A percentile compares a stretch with the other conserved stretches of the same genome.
These are phyloP conservation scores for Myochromella boudieri DNA, from an alignment of 768 basidiomycete species.

Conservation along the genomic window DNA sequence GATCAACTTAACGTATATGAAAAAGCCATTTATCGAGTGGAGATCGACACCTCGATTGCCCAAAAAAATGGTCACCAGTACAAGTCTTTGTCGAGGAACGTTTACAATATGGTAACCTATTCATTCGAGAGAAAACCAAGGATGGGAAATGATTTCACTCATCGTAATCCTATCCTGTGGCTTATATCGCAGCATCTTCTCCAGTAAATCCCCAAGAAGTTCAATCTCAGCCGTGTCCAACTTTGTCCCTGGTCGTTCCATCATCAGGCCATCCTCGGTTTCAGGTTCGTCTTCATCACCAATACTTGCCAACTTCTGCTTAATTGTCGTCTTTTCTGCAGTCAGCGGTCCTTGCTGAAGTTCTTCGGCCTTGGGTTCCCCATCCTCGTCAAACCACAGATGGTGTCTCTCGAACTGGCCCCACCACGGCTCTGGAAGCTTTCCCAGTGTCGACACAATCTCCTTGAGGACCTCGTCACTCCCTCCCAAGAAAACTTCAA, in stretches of 20 bases:
- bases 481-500: slow-evolving; percentile 34
- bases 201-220: slow-evolving; percentile 36
- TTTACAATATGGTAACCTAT: too few relatives aligned
- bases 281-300: slow-evolving; percentile 26
- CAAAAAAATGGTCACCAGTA: too few relatives aligned
- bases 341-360: slow-evolving; percentile 24
- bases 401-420: slow-evolving; percentile 24
- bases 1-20: too few relatives aligned
- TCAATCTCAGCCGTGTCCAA: slow-evolving; percentile 30
- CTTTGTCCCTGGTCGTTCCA: slow-evolving; percentile 27
- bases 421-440: slow-evolving; percentile 44
- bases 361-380: slow-evolving; percentile 27
- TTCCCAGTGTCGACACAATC: slow-evolving; percentile 36
- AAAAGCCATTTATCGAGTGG: too few relatives aligned
- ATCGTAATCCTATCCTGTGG: slow-evolving; percentile 42
- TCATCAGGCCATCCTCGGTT: slow-evolving; percentile 30
- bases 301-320: slow-evolving; percentile 23
- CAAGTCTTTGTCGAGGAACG: too few relatives aligned
- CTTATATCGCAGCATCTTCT: slow-evolving; percentile 38
- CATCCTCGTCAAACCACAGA: slow-evolving; percentile 37
- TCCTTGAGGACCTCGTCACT: slow-evolving; percentile 30
- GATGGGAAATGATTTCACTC: slow-evolving; percentile 32
- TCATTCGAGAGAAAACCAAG: slow-evolving; percentile 35
- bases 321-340: slow-evolving; percentile 27
- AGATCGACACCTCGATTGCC: too few relatives aligned